Conservation (phyloP, 768 basidiomycete genomes). For the Lentinula raphanica region DNA sequence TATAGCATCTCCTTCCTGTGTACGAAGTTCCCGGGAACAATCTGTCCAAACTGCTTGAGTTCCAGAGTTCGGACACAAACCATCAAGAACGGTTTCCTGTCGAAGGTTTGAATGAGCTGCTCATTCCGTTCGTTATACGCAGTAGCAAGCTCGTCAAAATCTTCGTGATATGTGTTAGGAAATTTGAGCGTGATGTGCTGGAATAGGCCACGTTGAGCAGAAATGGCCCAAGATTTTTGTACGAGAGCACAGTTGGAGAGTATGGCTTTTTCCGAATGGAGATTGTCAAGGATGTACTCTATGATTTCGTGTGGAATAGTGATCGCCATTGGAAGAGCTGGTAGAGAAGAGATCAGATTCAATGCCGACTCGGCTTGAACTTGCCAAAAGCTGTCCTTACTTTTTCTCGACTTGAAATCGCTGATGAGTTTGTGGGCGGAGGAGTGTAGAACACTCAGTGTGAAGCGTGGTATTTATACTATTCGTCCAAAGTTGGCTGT, state of each 20-base stretch:
- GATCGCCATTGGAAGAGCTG: neutral
- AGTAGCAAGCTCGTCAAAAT: neutral
- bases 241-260: constrained; percentile 13
- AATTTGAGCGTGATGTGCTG: neutral
- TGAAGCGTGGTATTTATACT: no score
- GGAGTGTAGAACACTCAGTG: no score
- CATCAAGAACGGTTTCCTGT: neutral
- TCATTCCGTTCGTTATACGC: neutral
- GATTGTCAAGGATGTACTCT: constrained; percentile 15
- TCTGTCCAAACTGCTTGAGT: neutral
- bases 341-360: neutral
- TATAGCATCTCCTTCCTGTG: neutral
- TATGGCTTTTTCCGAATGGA: constrained; percentile 7
- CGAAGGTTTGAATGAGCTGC: neutral
- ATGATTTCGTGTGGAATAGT: constrained; percentile 14
- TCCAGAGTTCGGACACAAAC: neutral
- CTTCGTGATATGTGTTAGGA: neutral
- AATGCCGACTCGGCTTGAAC: no score
- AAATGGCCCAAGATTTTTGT: constrained; percentile 10
- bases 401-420: no score
- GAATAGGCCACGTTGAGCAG: constrained; percentile 14
- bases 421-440: no score
- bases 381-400: neutral
- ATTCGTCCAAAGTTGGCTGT: no score
- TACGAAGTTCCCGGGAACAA: no score